Percentiles rank a stretch among this genome's conserved stretches.
Evolutionary conservation across 2,329 filamentous ascomycete species (phyloP).

Genomic region (Chrysoporthe puriensis): DNA sequence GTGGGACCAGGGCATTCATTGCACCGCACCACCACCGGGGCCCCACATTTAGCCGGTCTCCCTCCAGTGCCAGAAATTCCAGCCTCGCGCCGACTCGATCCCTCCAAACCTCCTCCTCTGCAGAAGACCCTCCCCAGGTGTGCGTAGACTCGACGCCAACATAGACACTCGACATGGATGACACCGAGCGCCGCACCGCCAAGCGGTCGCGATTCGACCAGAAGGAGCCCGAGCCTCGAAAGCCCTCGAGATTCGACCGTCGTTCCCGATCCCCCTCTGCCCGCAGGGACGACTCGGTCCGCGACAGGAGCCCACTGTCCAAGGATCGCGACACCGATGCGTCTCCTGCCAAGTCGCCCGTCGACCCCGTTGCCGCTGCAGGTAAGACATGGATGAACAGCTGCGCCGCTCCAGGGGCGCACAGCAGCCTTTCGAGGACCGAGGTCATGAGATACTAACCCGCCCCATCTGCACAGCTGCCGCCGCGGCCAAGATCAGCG

Average conservation of each 20-base stretch:
- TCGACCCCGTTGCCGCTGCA: conserved; percentile 77
- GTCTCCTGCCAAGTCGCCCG: conserved; percentile 52
- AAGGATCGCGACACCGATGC: conserved; percentile 44
- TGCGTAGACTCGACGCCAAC: conserved; percentile 14
- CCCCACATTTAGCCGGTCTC: conserved; percentile 16
- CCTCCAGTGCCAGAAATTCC: conserved; percentile 15
- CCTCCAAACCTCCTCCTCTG: conserved; percentile 17
- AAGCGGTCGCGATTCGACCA: conserved; percentile 96
- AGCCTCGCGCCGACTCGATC: conserved; percentile 24
- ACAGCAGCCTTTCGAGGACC: neutral
- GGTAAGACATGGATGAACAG: conserved; percentile 52
- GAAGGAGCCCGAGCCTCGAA: conserved; percentile 78
- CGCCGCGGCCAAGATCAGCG: conserved; percentile 86
- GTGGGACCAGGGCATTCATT: neutral
- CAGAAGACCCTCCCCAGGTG: neutral
- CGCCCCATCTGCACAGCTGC: conserved; percentile 61
- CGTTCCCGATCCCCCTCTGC: conserved; percentile 82
- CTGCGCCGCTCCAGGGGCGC: neutral
- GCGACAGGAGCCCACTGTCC: conserved; percentile 79
- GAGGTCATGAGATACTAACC: neutral
- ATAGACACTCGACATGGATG: conserved; percentile 62
- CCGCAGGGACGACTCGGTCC: conserved; percentile 67
- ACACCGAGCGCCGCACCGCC: conserved; percentile 70
- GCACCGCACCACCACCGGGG: neutral
- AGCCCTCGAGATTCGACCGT: conserved; percentile 83